Evolutionary conservation across 1,284 basidiomycete genomes (phyloP).

Genomic region (Cystobasidium sp.): DNA sequence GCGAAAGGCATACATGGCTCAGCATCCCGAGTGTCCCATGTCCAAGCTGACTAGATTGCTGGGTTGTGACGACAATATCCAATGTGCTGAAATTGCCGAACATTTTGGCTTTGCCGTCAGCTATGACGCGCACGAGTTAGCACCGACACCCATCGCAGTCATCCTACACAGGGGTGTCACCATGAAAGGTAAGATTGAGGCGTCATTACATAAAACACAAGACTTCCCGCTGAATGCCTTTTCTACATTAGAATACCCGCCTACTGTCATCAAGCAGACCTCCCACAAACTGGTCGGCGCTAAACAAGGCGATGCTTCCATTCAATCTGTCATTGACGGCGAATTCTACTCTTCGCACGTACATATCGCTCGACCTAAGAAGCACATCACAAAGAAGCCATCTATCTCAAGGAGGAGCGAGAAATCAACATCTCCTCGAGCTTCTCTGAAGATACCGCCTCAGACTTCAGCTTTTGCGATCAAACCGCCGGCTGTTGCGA

Average conservation of each 20-base stretch:
- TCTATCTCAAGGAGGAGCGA: background rate
- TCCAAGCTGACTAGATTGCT: constrained; percentile 57
- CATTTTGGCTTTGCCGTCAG: constrained; percentile 53
- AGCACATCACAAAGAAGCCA: constrained; percentile 20
- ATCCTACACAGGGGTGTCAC: constrained; percentile 48
- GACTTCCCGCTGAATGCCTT: constrained; percentile 65
- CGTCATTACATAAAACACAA: constrained; percentile 48
- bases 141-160: constrained; percentile 38
- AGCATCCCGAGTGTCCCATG: constrained; percentile 56
- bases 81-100: constrained; percentile 56
- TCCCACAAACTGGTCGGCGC: constrained; percentile 71
- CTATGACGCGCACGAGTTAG: constrained; percentile 24
- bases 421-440: constrained; percentile 21
- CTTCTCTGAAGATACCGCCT: constrained; percentile 1
- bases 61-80: constrained; percentile 59
- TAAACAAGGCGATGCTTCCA: constrained; percentile 67
- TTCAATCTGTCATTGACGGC: constrained; percentile 80
- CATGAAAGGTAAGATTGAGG: constrained; percentile 42
- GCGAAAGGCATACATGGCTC: constrained; percentile 59
- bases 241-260: constrained; percentile 61
- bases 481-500: background rate
- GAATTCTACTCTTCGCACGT: constrained; percentile 55
- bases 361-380: background rate
- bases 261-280: constrained; percentile 51
- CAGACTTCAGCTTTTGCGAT: background rate